Percentiles rank a stretch among this genome's conserved stretches.
These are phyloP conservation scores for Fraxinus pennsylvanica DNA, from an alignment of 257 asterid genomes.

Conservation along the genomic window DNA sequence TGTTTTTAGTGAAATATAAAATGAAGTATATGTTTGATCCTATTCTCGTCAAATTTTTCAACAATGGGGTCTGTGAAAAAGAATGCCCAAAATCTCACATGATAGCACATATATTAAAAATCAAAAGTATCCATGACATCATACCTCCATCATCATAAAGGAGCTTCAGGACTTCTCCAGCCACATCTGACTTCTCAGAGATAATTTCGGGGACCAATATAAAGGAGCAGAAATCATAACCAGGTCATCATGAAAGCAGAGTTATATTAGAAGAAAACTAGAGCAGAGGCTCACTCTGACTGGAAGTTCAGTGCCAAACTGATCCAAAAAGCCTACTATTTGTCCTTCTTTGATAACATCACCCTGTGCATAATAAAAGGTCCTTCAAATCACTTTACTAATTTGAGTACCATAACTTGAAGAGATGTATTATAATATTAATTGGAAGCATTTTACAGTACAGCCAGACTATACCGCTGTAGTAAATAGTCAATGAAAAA, in stretches of 20 bases:
- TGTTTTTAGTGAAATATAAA: background rate
- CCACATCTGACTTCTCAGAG: conserved; percentile 67
- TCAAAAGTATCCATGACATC: conserved; percentile 13
- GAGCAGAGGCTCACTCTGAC: conserved; percentile 58
- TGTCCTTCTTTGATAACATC: conserved; percentile 86
- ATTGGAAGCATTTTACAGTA: conserved; percentile 1
- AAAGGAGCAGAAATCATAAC: conserved; percentile 20
- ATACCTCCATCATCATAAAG: conserved; percentile 79
- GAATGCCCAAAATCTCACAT: background rate
- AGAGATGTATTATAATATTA: background rate
- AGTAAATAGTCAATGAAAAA: background rate
- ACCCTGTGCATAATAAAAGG: conserved; percentile 52
- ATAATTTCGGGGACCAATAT: conserved; percentile 17
- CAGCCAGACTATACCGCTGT: background rate
- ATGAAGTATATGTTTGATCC: background rate
- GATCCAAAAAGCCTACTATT: conserved; percentile 68
- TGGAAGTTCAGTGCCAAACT: conserved; percentile 63
- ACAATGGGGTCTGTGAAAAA: background rate
- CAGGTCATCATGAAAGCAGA: conserved; percentile 20
- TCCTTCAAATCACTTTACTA: background rate
- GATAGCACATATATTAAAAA: background rate
- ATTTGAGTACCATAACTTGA: background rate
- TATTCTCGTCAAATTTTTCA: background rate
- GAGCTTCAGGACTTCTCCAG: conserved; percentile 82
- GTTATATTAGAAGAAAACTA: background rate